Percentiles rank a stretch among this genome's conserved stretches.
Evolutionary conservation across 2,329 filamentous ascomycete genomes (phyloP).

Genomic region (Catunica adiposa): DNA sequence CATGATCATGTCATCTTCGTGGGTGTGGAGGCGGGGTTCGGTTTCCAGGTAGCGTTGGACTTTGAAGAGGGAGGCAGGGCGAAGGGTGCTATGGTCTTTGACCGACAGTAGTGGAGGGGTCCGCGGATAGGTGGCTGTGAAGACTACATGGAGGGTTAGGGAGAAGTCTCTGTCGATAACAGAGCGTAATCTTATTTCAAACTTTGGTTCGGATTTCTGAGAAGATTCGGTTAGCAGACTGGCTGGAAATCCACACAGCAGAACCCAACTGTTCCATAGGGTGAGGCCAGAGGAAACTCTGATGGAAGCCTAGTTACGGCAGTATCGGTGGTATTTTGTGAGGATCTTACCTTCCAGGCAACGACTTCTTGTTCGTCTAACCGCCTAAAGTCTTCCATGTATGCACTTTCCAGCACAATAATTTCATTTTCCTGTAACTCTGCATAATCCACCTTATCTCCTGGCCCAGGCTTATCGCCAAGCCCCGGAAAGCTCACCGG

Average conservation of each 20-base stretch:
- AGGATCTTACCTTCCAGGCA: conserved; percentile 62
- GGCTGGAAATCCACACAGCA: too few relatives aligned
- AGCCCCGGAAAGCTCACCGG: conserved; percentile 28
- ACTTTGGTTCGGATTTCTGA: conserved; percentile 64
- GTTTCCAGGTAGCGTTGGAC: conserved; percentile 48
- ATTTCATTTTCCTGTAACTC: conserved; percentile 81
- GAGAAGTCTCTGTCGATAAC: conserved; percentile 55
- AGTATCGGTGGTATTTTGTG: too few relatives aligned
- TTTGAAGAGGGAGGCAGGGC: conserved; percentile 53
- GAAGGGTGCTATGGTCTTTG: conserved; percentile 46
- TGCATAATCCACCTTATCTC: conserved; percentile 48
- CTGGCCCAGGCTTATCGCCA: conserved; percentile 24
- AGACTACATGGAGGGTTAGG: conserved; percentile 56
- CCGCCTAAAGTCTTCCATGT: conserved; percentile 71
- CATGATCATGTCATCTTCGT: conserved; percentile 43
- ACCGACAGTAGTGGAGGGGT: conserved; percentile 57
- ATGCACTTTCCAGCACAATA: conserved; percentile 72
- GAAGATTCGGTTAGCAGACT: conserved; percentile 14
- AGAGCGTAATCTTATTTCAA: conserved; percentile 64
- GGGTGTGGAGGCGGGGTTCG: conserved; percentile 36
- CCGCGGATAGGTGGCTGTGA: conserved; percentile 85
- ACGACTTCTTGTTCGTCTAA: conserved; percentile 46
- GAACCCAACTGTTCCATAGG: too few relatives aligned
- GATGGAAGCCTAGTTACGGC: too few relatives aligned
- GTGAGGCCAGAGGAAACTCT: too few relatives aligned